These are phyloP conservation scores for Cudoniella acicularis DNA, from an alignment of 495 filamentous ascomycete species.

Conservation along the genomic window DNA sequence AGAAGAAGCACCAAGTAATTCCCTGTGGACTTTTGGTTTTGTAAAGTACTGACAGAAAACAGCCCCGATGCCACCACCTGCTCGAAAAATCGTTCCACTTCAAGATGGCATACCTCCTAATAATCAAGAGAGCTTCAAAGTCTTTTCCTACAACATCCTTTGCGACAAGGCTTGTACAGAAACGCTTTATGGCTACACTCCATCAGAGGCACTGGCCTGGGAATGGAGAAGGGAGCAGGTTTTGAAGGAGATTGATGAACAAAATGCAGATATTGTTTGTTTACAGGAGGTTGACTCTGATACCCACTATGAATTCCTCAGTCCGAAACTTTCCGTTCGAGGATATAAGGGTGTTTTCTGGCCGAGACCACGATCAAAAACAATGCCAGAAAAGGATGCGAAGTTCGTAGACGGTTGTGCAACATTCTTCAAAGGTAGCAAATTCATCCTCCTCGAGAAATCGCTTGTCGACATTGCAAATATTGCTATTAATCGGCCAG, in stretches of 20 bases:
- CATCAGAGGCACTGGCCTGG: conserved; percentile 75
- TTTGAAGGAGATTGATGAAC: conserved; percentile 71
- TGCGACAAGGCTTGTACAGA: conserved; percentile 88
- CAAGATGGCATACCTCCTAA: conserved; percentile 44
- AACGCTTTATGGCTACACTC: conserved; percentile 82
- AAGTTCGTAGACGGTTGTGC: conserved; percentile 90
- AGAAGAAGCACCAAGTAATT: conserved; percentile 74
- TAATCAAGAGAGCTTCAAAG: conserved; percentile 57
- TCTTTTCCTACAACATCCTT: conserved; percentile 90
- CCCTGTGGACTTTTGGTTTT: background rate
- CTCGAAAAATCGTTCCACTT: conserved; percentile 41
- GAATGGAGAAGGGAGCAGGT: conserved; percentile 79
- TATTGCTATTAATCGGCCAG: conserved; percentile 84
- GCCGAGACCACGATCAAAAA: conserved; percentile 80
- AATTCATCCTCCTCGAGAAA: conserved; percentile 91
- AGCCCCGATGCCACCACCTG: conserved; percentile 67
- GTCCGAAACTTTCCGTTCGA: conserved; percentile 71
- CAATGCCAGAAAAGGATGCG: conserved; percentile 85
- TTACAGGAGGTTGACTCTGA: conserved; percentile 90
- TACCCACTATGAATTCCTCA: conserved; percentile 85
- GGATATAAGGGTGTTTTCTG: conserved; percentile 93
- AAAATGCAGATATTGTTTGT: conserved; percentile 83
- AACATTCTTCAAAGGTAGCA: conserved; percentile 88
- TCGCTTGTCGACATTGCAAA: conserved; percentile 88
- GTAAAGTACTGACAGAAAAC: conserved; percentile 21